Evolutionary conservation across 768 basidiomycete genomes (phyloP).

Genomic region (Macrolepiota albuminosa): DNA sequence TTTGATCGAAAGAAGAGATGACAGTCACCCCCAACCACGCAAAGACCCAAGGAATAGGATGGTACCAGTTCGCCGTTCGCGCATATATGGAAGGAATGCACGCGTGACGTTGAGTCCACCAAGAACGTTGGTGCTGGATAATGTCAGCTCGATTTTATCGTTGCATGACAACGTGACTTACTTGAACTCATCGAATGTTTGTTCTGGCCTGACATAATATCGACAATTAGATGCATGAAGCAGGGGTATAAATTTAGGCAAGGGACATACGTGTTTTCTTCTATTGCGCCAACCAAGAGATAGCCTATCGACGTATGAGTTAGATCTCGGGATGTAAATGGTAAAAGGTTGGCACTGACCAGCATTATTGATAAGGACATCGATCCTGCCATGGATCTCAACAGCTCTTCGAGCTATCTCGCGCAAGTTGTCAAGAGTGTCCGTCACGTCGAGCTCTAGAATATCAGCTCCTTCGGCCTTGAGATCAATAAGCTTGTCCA

Average conservation of each 20-base stretch:
- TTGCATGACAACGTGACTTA: slow-evolving; percentile 8
- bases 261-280: too few relatives aligned
- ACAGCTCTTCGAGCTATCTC: slow-evolving; percentile 35
- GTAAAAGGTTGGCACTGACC: slow-evolving; percentile 16
- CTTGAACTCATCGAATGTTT: slow-evolving; percentile 33
- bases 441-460: too few relatives aligned
- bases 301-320: slow-evolving; percentile 12
- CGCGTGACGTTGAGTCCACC: too few relatives aligned
- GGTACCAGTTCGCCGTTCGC: slow-evolving; percentile 33
- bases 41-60: slow-evolving; percentile 42
- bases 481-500: slow-evolving; percentile 31
- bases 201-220: too few relatives aligned
- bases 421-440: too few relatives aligned
- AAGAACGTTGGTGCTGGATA: background rate
- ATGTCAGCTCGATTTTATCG: too few relatives aligned
- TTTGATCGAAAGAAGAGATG: background rate
- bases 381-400: slow-evolving; percentile 33
- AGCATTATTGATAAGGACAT: slow-evolving; percentile 45
- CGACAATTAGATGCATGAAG: too few relatives aligned
- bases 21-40: slow-evolving; percentile 30
- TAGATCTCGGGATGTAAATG: background rate
- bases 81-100: too few relatives aligned
- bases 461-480: too few relatives aligned
- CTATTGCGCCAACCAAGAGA: too few relatives aligned
- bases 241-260: too few relatives aligned